Evolutionary conservation across 257 asterid species (phyloP).

Genomic region (Lithospermum erythrorhizon): DNA sequence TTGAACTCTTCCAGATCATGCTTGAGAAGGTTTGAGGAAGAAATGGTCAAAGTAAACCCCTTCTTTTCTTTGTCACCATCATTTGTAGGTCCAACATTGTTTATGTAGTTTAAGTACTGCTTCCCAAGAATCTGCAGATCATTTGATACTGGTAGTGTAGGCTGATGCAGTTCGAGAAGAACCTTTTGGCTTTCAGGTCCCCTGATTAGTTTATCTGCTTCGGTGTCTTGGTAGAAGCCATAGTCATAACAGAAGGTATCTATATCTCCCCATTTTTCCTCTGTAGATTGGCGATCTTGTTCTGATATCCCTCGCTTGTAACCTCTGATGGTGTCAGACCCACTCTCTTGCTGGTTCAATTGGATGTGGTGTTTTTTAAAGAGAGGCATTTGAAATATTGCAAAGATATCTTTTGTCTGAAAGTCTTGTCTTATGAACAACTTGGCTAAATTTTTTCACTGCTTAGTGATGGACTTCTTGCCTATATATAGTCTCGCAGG

Average conservation of each 20-base stretch:
- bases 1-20: slow-evolving; percentile 2
- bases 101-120: too few relatives aligned
- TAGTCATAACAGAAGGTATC: slow-evolving; percentile 7
- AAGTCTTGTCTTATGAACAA: background rate
- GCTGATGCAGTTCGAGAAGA: background rate
- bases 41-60: background rate
- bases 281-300: too few relatives aligned
- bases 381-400: background rate
- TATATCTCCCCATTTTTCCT: background rate
- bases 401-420: too few relatives aligned
- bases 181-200: background rate
- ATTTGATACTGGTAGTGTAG: background rate
- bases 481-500: too few relatives aligned
- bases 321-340: too few relatives aligned
- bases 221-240: slow-evolving; percentile 7
- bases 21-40: slow-evolving; percentile 3
- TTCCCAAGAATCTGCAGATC: too few relatives aligned
- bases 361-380: too few relatives aligned
- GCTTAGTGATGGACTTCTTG: too few relatives aligned
- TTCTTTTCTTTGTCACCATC: slow-evolving; percentile 5
- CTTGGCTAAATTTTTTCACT: background rate
- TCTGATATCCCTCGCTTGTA: too few relatives aligned
- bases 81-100: background rate
- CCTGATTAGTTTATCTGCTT: background rate
- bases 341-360: too few relatives aligned